Base-by-base conservation (phyloP, 805 yeast genomes). In the Saccharomycopsis javanensis region DNA sequence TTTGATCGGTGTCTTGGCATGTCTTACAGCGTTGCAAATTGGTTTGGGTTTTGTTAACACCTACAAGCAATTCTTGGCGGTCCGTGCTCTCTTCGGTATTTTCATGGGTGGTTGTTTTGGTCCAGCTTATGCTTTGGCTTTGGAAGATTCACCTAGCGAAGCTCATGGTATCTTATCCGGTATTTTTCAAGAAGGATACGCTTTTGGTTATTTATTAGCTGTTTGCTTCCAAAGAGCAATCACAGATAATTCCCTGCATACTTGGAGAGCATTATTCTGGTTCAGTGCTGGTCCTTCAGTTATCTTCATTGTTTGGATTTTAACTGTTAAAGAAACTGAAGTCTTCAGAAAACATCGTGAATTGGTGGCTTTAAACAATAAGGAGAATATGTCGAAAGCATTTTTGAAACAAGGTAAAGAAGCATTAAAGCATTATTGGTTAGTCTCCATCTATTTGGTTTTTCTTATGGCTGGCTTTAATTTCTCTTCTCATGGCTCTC, bases 201-300 rank as follows among this genome's bases (percentile, higher is more conserved):
- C 86, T 10, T 74, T 84, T 61, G 91, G 90, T 13, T 83, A 82
- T 64, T 75, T 85, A 55, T 71, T 83, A 27, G 86, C 82, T 1
- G 84, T 80, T 31, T 71, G 81, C n/a, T 85, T 85, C 71, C 79
- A 72, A 65, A 74, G 88, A 60, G 89, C 88, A 34, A 78, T 84
- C 60, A 80, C 78, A 58, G 73, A 75, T 56, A 76, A 77, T 58
- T 67, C 77, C 4, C 64, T 69, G 2, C 79, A 82, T 61, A 77
- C 79, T 8, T 85, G 92, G 92, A 75, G 88, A 64, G 77, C 87
- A 1, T 70, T 84, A 50, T 85, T 82, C 69, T 85, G 90, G 90
- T 84, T 86, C 65, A 76, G 82, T 30, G 79, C 88, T n/a, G 83
- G 83, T 34, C 79, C 84, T 8, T 84, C 88, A 1, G 76, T 80